A percentile compares a stretch with the other conserved stretches of the same genome.
phyloP scores from a whole-genome alignment of 768 basidiomycete species.

The Phallus indusiatus region DNA sequence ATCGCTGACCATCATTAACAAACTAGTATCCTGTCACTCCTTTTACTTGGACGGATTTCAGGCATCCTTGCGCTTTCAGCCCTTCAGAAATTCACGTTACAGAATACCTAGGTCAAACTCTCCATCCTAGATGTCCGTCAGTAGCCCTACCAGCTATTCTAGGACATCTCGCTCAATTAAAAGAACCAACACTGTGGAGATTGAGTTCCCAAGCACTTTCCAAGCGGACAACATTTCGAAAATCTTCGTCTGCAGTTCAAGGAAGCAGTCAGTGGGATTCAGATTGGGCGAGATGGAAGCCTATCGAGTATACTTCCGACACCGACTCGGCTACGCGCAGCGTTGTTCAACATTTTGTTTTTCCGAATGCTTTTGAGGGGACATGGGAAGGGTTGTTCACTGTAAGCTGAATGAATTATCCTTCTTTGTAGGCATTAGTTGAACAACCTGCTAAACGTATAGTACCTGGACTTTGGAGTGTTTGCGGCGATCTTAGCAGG shows the following conservation, averaged over 20 bases:
- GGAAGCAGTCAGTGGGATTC: conserved; percentile 53
- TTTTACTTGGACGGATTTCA: conserved; percentile 53
- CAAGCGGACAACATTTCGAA: background rate
- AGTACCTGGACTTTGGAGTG: conserved; percentile 81
- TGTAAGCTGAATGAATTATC: conserved; percentile 31
- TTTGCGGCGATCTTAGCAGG: conserved; percentile 74
- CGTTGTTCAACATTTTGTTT: background rate
- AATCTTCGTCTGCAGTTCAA: conserved; percentile 12
- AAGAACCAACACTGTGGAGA: conserved; percentile 15
- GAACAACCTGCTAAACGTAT: background rate
- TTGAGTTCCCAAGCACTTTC: conserved; percentile 8
- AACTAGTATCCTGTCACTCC: conserved; percentile 52
- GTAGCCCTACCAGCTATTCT: conserved; percentile 66
- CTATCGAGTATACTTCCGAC: conserved; percentile 24
- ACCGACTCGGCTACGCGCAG: conserved; percentile 26
- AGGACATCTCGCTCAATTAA: conserved; percentile 49
- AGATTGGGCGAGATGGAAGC: conserved; percentile 56
- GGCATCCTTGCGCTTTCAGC: conserved; percentile 7
- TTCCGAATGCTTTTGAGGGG: conserved; percentile 58
- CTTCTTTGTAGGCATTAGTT: background rate
- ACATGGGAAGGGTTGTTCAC: conserved; percentile 76
- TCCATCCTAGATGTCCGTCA: conserved; percentile 45
- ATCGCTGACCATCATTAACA: conserved; percentile 13
- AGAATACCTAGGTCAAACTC: conserved; percentile 33
- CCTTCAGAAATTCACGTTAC: background rate